A percentile compares a stretch with the other conserved stretches of the same genome.
phyloP scores from a whole-genome alignment of 106 monocot species.

The Platanthera guangdongensis region DNA sequence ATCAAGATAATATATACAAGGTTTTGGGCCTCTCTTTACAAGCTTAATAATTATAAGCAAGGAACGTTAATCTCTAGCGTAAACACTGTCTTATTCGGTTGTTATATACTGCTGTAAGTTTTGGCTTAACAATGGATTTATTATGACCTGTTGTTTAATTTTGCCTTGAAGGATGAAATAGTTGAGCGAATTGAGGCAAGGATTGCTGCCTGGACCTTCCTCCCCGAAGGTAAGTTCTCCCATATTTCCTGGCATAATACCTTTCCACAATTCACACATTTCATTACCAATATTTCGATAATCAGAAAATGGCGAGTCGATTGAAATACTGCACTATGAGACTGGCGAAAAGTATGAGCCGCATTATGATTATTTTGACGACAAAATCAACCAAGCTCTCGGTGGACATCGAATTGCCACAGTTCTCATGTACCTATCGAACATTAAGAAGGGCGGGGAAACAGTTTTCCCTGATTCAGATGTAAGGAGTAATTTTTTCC shows the following conservation, averaged over 20 bases:
- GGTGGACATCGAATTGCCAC: conserved; percentile 82
- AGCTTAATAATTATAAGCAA: too few relatives aligned
- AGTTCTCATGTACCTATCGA: conserved; percentile 88
- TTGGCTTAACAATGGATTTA: neutral
- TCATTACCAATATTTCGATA: neutral
- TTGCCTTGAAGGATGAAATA: conserved; percentile 73
- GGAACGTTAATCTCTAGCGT: too few relatives aligned
- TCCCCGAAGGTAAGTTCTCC: conserved; percentile 61
- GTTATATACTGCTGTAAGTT: neutral
- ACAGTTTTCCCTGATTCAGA: conserved; percentile 78
- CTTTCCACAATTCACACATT: neutral
- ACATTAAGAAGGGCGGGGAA: conserved; percentile 77
- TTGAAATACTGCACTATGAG: conserved; percentile 75
- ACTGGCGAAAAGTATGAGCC: conserved; percentile 84
- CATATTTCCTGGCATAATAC: neutral
- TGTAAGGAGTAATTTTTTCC: conserved; percentile 18
- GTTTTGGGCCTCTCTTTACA: too few relatives aligned
- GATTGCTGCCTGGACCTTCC: conserved; percentile 93
- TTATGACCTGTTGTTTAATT: neutral
- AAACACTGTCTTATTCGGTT: too few relatives aligned
- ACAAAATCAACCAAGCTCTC: conserved; percentile 48
- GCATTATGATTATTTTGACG: conserved; percentile 81
- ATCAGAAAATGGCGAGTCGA: conserved; percentile 79
- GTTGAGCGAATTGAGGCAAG: conserved; percentile 54
- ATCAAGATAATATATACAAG: too few relatives aligned